Percentiles rank a stretch among this genome's conserved stretches.
Conservation (phyloP, 192 early-diverging fungal genomes). For the Backusella mclennaniae region DNA sequence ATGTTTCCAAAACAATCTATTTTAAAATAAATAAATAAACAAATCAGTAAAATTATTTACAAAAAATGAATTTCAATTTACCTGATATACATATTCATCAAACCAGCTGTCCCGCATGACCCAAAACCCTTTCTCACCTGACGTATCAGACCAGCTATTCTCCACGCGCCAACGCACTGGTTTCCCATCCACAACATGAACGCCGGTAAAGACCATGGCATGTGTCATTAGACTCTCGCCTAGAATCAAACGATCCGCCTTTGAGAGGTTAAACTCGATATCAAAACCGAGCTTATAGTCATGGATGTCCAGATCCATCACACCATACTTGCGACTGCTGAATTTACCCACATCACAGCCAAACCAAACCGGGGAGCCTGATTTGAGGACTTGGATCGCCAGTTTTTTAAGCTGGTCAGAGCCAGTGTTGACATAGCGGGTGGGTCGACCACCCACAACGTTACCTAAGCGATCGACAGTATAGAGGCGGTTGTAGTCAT, state of each 20-base stretch:
- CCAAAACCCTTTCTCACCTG: constrained; percentile 73
- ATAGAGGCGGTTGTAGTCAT: constrained; percentile 58
- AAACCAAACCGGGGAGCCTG: constrained; percentile 73
- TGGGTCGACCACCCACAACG: constrained; percentile 60
- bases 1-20: constrained; percentile 71
- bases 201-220: constrained; percentile 79
- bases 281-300: constrained; percentile 70
- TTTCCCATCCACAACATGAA: constrained; percentile 61
- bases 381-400: constrained; percentile 55
- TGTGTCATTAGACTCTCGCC: constrained; percentile 79
- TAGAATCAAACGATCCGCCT: constrained; percentile 68
- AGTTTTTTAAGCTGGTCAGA: constrained; percentile 57
- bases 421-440: constrained; percentile 67
- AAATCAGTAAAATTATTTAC: neutral
- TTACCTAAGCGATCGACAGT: constrained; percentile 75
- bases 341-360: constrained; percentile 76
- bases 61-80: neutral
- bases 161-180: constrained; percentile 75
- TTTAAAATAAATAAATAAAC: neutral
- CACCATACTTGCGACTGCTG: constrained; percentile 47
- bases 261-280: constrained; percentile 55
- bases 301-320: constrained; percentile 60
- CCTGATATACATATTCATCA: constrained; percentile 72
- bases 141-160: constrained; percentile 51
- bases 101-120: constrained; percentile 82